Conservation (phyloP, 768 basidiomycete genomes). For the Xerocomus potaroensis region DNA sequence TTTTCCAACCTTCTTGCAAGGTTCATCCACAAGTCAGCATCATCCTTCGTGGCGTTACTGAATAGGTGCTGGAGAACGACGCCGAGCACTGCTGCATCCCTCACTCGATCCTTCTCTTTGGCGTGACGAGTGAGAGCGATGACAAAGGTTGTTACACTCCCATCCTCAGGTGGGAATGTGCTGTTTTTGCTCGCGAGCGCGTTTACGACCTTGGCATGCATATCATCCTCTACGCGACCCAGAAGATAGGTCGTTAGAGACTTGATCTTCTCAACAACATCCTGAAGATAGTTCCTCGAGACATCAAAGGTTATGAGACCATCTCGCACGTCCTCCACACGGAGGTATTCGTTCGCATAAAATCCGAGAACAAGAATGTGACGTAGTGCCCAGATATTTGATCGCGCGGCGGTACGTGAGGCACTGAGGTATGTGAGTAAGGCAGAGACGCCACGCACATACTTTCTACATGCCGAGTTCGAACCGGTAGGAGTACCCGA, state of each 20-base stretch:
- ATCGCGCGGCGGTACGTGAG: slow-evolving; percentile 57
- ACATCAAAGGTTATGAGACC: slow-evolving; percentile 39
- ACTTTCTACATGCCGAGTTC: slow-evolving; percentile 30
- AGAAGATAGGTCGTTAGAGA: slow-evolving; percentile 64
- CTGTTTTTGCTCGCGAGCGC: slow-evolving; percentile 29
- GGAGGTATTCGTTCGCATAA: slow-evolving; percentile 59
- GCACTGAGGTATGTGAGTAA: slow-evolving; percentile 51
- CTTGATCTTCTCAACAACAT: slow-evolving; percentile 42
- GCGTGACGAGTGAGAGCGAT: slow-evolving; percentile 31
- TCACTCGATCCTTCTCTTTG: slow-evolving; percentile 39
- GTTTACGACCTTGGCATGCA: slow-evolving; percentile 45
- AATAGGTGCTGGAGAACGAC: slow-evolving; percentile 57
- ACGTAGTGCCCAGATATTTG: slow-evolving; percentile 61
- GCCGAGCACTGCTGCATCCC: slow-evolving; percentile 58
- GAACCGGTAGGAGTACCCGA: slow-evolving; percentile 18
- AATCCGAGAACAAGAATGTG: slow-evolving; percentile 62
- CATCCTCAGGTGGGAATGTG: slow-evolving; percentile 17
- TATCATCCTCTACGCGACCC: slow-evolving; percentile 40
- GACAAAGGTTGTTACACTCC: slow-evolving; percentile 27
- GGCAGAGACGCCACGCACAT: slow-evolving; percentile 58
- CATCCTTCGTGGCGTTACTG: slow-evolving; percentile 52
- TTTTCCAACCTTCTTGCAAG: slow-evolving; percentile 64
- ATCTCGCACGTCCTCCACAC: slow-evolving; percentile 45
- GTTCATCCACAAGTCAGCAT: slow-evolving; percentile 75
- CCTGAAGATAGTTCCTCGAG: slow-evolving; percentile 27